phyloP scores from a whole-genome alignment of 2,329 filamentous ascomycete genomes.

The Coniella lustricola region DNA sequence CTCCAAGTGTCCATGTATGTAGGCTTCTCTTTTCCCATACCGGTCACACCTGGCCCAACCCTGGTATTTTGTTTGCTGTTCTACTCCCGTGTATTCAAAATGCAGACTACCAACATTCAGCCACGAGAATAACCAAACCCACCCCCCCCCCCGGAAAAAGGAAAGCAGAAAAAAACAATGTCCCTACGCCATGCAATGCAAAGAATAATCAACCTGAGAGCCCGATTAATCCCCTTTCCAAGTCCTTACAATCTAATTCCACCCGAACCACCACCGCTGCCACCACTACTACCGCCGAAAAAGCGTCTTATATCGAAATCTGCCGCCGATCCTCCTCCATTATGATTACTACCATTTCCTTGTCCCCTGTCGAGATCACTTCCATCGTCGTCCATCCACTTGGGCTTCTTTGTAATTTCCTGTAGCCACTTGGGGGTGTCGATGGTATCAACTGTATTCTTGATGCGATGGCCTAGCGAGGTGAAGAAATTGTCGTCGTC shows the following conservation, averaged over 20 bases:
- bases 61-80: too few relatives aligned
- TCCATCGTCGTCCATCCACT: constrained; percentile 67
- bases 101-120: neutral
- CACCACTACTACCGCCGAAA: constrained; percentile 44
- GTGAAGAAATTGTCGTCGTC: constrained; percentile 79
- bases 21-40: too few relatives aligned
- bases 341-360: constrained; percentile 16
- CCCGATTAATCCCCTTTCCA: too few relatives aligned
- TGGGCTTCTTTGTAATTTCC: constrained; percentile 67
- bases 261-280: constrained; percentile 31
- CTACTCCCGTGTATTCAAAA: constrained; percentile 1
- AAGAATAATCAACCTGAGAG: too few relatives aligned
- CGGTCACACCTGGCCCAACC: too few relatives aligned
- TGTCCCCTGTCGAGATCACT: constrained; percentile 25
- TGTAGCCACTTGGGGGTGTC: constrained; percentile 78
- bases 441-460: constrained; percentile 83
- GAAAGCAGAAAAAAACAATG: neutral
- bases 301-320: constrained; percentile 46
- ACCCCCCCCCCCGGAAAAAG: neutral
- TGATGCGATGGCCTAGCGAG: constrained; percentile 74
- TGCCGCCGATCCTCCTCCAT: constrained; percentile 3
- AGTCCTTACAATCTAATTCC: constrained; percentile 26
- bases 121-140: neutral
- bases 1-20: too few relatives aligned
- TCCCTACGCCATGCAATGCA: neutral